Evolutionary conservation across 495 filamentous ascomycete genomes (phyloP).

Genomic region (Cercophora sp.): DNA sequence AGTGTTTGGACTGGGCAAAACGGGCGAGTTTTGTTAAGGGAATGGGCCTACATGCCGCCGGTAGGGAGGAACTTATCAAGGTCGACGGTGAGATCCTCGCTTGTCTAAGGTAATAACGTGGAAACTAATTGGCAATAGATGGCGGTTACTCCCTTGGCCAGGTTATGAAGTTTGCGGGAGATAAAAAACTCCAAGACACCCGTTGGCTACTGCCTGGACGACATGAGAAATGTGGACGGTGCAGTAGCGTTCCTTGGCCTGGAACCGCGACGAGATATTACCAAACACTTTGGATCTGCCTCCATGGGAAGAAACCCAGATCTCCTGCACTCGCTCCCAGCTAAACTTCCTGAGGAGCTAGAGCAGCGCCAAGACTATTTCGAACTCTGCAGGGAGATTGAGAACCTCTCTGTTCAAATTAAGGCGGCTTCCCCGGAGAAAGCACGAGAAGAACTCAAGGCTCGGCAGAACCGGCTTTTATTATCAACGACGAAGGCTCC

Average conservation of each 20-base stretch:
- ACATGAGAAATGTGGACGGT: constrained; percentile 6
- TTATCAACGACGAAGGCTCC: no score
- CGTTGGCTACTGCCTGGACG: constrained; percentile 2
- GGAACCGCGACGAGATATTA: constrained; percentile 2
- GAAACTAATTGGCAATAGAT: constrained; percentile 1
- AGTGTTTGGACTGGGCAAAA: no score
- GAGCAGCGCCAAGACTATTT: constrained; percentile 9
- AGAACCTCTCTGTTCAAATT: no score
- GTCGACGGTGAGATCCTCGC: no score
- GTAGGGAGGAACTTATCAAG: no score
- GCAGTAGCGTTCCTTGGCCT: constrained; percentile 1
- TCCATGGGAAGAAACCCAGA: constrained; percentile 8
- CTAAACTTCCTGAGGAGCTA: constrained; percentile 1
- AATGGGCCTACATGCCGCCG: no score
- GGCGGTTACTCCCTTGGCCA: constrained; percentile 5
- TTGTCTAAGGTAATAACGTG: no score
- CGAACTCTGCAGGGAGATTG: no score
- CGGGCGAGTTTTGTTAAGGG: no score
- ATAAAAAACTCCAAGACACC: constrained; percentile 1
- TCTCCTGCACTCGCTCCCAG: constrained; percentile 9
- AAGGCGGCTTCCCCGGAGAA: no score
- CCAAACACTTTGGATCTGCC: constrained; percentile 8
- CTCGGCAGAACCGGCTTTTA: no score
- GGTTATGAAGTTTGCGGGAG: constrained; percentile 2
- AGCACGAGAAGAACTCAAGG: no score